Conservation (phyloP, 495 filamentous ascomycete species). For the Gamarada debralockiae region DNA sequence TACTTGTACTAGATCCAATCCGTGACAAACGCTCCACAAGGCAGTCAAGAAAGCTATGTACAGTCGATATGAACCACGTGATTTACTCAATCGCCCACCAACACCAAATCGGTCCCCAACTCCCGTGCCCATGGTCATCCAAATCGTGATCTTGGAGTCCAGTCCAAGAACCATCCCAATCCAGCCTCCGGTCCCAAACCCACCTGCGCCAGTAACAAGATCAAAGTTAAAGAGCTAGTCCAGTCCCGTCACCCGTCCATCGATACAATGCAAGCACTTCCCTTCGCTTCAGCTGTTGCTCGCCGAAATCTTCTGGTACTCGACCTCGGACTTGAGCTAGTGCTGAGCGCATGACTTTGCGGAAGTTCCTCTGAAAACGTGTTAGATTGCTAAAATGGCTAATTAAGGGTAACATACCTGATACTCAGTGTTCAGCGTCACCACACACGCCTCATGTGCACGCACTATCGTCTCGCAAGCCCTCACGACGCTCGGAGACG, state of each 20-base stretch:
- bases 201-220: neutral
- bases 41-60: too few species aligned
- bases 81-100: too few species aligned
- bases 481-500: constrained; percentile 45
- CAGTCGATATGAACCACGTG: too few species aligned
- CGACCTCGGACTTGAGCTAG: constrained; percentile 67
- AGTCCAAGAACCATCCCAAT: too few species aligned
- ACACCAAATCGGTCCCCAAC: too few species aligned
- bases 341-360: constrained; percentile 74
- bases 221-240: constrained; percentile 55
- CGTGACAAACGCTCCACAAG: too few species aligned
- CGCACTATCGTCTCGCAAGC: constrained; percentile 56
- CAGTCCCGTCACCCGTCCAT: constrained; percentile 70
- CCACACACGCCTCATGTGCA: constrained; percentile 56
- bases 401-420: constrained; percentile 45
- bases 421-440: constrained; percentile 56
- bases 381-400: too few species aligned
- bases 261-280: constrained; percentile 68
- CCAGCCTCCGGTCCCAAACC: too few species aligned
- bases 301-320: constrained; percentile 62
- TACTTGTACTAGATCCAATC: too few species aligned
- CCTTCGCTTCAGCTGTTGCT: constrained; percentile 64
- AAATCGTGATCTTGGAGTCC: too few species aligned
- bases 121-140: too few species aligned
- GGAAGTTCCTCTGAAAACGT: constrained; percentile 61